Percentiles rank a stretch among this genome's conserved stretches.
Evolutionary conservation across 805 yeast genomes (phyloP).

Genomic region (Starmerella vitae): DNA sequence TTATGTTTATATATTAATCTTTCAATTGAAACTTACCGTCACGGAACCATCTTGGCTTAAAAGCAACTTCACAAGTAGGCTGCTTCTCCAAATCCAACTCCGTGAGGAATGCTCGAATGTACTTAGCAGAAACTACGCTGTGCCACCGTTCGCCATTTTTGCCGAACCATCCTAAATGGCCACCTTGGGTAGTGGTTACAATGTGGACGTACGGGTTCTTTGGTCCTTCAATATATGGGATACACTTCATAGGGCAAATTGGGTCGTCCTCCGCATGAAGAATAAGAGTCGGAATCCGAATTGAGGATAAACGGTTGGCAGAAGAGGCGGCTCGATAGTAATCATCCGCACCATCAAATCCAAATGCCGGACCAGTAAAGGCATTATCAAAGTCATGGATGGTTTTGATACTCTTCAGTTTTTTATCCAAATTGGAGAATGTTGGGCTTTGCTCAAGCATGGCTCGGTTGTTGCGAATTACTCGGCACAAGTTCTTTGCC

Average conservation of each 20-base stretch:
- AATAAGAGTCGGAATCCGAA: conserved; percentile 51
- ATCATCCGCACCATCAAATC: conserved; percentile 47
- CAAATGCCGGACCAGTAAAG: conserved; percentile 53
- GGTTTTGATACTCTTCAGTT: conserved; percentile 18
- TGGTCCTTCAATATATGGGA: conserved; percentile 41
- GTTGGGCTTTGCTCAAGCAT: conserved; percentile 26
- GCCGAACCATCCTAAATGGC: conserved; percentile 71
- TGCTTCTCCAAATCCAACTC: conserved; percentile 19
- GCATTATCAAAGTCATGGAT: conserved; percentile 48
- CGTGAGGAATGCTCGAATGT: conserved; percentile 29
- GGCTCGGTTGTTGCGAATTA: conserved; percentile 34
- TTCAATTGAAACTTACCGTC: conserved; percentile 10
- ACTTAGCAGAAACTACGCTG: conserved; percentile 36
- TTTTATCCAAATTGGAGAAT: conserved; percentile 25
- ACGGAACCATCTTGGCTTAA: conserved; percentile 11
- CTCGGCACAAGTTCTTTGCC: conserved; percentile 34
- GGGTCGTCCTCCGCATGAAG: conserved; percentile 68
- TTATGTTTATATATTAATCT: conserved; percentile 12
- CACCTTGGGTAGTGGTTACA: conserved; percentile 55
- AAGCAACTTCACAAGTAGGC: not conserved
- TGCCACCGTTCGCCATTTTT: conserved; percentile 55
- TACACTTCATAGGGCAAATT: conserved; percentile 38
- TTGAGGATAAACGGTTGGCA: conserved; percentile 34
- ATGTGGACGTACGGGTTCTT: conserved; percentile 47
- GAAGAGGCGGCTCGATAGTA: conserved; percentile 58